phyloP scores from a whole-genome alignment of 768 basidiomycete species.

The Tremella fuciformis region DNA sequence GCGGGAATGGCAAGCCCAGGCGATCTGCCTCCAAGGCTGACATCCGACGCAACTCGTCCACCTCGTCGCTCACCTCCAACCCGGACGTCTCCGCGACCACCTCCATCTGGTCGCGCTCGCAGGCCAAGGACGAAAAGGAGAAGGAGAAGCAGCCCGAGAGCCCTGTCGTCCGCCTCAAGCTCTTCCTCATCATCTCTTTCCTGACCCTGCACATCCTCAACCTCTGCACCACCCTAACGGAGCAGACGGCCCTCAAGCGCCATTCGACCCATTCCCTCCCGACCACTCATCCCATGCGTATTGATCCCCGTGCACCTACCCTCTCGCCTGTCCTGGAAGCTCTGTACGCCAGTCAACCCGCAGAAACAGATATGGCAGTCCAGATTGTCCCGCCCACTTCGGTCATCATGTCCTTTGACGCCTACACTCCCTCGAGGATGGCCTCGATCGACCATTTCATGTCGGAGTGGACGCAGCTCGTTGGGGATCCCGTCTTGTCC shows the following conservation, averaged over 20 bases:
- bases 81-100: constrained; percentile 16
- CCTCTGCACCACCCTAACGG: constrained; percentile 83
- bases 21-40: constrained; percentile 26
- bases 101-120: constrained; percentile 8
- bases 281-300: constrained; percentile 41
- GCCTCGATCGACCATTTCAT: constrained; percentile 79
- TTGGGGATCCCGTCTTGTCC: constrained; percentile 87
- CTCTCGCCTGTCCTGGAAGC: constrained; percentile 62
- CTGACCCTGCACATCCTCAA: constrained; percentile 86
- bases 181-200: constrained; percentile 88
- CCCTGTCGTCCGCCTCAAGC: constrained; percentile 81
- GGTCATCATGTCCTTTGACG: constrained; percentile 33
- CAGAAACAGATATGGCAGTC: constrained; percentile 40
- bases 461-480: constrained; percentile 81
- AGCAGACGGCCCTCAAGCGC: constrained; percentile 60
- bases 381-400: constrained; percentile 43
- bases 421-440: constrained; percentile 39
- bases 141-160: constrained; percentile 59
- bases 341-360: constrained; percentile 56
- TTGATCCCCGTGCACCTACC: constrained; percentile 67
- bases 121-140: constrained; percentile 8
- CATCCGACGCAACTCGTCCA: constrained; percentile 38
- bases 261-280: constrained; percentile 52
- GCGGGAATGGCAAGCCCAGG: constrained; percentile 47
- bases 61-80: constrained; percentile 35